Conservation (phyloP, 805 yeast genomes). For the Osmozyma mogii region DNA sequence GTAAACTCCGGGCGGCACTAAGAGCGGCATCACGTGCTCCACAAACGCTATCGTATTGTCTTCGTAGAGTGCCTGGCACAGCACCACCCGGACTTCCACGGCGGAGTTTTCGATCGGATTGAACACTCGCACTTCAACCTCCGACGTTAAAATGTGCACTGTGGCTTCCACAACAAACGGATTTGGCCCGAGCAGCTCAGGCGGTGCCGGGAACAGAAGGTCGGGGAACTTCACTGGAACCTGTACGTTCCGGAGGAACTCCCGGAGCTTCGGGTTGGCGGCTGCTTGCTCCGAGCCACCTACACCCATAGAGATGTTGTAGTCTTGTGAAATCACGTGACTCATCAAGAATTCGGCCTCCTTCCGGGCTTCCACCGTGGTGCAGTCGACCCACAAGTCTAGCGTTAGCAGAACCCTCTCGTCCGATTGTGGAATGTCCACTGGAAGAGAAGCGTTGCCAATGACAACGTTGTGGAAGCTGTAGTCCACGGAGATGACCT, state of each 20-base stretch:
- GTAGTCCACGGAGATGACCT: background rate
- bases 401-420: too few species aligned
- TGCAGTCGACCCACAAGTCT: too few species aligned
- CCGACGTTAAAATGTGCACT: conserved; percentile 48
- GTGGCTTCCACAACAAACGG: conserved; percentile 44
- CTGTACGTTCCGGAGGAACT: background rate
- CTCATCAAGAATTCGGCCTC: too few species aligned
- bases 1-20: conserved; percentile 46
- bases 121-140: conserved; percentile 44
- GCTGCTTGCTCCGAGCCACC: too few species aligned
- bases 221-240: background rate
- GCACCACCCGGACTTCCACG: conserved; percentile 31
- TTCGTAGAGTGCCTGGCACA: conserved; percentile 42
- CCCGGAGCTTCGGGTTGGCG: too few species aligned
- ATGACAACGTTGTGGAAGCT: background rate
- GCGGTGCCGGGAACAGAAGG: background rate
- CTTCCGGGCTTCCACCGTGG: too few species aligned
- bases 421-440: too few species aligned
- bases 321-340: too few species aligned
- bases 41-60: conserved; percentile 41
- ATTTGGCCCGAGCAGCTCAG: background rate
- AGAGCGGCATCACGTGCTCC: conserved; percentile 30
- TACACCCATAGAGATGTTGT: too few species aligned
- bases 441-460: background rate
- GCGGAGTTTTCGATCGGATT: conserved; percentile 48